Conservation (phyloP, 1,284 basidiomycete species). For the Microbotryum intermedium region DNA sequence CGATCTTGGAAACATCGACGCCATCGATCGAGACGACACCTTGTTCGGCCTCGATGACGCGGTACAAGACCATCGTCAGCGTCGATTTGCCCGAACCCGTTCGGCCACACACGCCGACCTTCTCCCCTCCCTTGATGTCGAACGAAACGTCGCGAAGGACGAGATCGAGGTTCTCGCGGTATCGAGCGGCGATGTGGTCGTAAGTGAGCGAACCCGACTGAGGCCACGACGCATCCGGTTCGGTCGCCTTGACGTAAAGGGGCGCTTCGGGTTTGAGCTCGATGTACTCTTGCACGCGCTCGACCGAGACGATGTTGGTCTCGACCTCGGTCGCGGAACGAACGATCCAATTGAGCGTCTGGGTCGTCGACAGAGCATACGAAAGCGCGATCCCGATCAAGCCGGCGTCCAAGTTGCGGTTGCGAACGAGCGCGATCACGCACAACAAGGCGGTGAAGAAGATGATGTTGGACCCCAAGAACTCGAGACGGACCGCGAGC, state of each 20-base stretch:
- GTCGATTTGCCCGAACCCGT: slow-evolving; percentile 92
- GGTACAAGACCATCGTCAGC: slow-evolving; percentile 59
- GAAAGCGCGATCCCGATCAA: slow-evolving; percentile 83
- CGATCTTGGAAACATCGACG: slow-evolving; percentile 71
- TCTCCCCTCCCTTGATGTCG: slow-evolving; percentile 57
- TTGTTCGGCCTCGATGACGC: slow-evolving; percentile 69
- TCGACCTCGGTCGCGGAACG: slow-evolving; percentile 83
- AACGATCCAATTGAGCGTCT: slow-evolving; percentile 44
- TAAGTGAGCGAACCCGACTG: slow-evolving; percentile 66
- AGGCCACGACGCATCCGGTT: slow-evolving; percentile 64
- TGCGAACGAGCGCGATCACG: slow-evolving; percentile 55
- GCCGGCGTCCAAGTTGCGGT: slow-evolving; percentile 68
- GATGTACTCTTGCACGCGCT: slow-evolving; percentile 53
- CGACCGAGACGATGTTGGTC: slow-evolving; percentile 71
- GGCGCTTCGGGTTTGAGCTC: slow-evolving; percentile 69
- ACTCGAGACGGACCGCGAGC: slow-evolving; percentile 67
- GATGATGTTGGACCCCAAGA: slow-evolving; percentile 74
- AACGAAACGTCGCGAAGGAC: slow-evolving; percentile 67
- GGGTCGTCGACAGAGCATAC: slow-evolving; percentile 62
- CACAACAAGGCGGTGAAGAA: slow-evolving; percentile 62
- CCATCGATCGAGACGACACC: slow-evolving; percentile 78
- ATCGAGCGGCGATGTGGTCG: slow-evolving; percentile 57
- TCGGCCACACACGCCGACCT: slow-evolving; percentile 74
- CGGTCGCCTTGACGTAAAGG: slow-evolving; percentile 56
- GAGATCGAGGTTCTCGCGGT: slow-evolving; percentile 69